phyloP scores from a whole-genome alignment of 2,329 filamentous ascomycete species.

The Cephalotrichum gorgonifer region DNA sequence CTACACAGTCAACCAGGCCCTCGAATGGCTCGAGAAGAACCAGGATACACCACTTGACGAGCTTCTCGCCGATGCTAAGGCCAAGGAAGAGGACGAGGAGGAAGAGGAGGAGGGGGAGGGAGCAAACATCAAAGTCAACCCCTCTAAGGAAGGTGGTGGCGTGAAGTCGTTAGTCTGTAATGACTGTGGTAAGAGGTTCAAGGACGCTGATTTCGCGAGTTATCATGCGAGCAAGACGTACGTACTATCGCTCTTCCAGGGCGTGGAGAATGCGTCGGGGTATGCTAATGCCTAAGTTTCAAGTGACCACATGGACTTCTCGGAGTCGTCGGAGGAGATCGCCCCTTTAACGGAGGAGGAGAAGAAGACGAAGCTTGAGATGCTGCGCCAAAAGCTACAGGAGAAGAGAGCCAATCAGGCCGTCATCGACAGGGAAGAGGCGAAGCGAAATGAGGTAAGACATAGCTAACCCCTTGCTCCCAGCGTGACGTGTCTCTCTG shows the following conservation, averaged over 20 bases:
- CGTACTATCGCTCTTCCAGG: conserved; percentile 20
- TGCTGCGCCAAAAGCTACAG: conserved; percentile 61
- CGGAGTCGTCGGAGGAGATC: conserved; percentile 87
- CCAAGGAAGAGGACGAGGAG: conserved; percentile 36
- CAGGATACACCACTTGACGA: conserved; percentile 81
- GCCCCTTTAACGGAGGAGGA: conserved; percentile 85
- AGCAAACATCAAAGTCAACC: conserved; percentile 54
- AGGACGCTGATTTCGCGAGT: conserved; percentile 69
- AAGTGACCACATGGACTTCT: conserved; percentile 79
- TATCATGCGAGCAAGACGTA: conserved; percentile 85
- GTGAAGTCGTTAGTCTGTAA: conserved; percentile 85
- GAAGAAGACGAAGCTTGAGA: conserved; percentile 68
- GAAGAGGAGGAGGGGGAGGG: too few relatives aligned
- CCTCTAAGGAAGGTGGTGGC: conserved; percentile 49
- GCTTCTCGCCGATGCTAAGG: conserved; percentile 40
- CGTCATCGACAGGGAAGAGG: conserved; percentile 66
- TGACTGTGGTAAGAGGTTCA: conserved; percentile 87
- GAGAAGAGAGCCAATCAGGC: conserved; percentile 62
- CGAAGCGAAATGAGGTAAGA: conserved; percentile 72
- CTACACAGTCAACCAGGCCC: conserved; percentile 13
- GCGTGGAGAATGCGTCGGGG: neutral
- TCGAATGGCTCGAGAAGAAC: conserved; percentile 92
- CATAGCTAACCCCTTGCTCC: neutral
- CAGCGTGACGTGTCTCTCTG: neutral
- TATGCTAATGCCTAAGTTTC: neutral